These are phyloP conservation scores for Talaromyces stipitatus DNA, from an alignment of 495 filamentous ascomycete species.

Conservation along the genomic window DNA sequence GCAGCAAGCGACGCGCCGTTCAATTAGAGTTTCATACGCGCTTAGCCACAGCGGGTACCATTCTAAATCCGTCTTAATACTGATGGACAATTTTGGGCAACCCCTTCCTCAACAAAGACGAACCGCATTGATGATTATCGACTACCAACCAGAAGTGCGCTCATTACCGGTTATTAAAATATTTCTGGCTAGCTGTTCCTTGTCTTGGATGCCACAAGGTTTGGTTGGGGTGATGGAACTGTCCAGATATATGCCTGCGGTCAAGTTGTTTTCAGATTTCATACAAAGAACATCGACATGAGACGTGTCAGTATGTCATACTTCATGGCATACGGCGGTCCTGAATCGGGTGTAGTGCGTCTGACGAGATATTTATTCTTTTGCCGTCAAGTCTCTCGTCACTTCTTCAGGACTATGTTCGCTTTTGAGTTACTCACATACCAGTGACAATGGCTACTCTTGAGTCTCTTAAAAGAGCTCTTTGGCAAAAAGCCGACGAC, in stretches of 20 bases:
- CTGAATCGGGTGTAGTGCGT: not conserved
- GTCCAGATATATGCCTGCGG: too few relatives aligned
- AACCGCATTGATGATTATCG: too few relatives aligned
- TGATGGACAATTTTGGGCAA: too few relatives aligned
- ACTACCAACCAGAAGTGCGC: too few relatives aligned
- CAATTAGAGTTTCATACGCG: not conserved
- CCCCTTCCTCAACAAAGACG: too few relatives aligned
- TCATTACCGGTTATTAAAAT: too few relatives aligned
- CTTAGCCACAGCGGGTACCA: not conserved
- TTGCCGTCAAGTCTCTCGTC: not conserved
- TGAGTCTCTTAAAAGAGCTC: conserved; percentile 39
- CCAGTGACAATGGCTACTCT: conserved; percentile 54
- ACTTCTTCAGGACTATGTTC: not conserved
- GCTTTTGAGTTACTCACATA: conserved; percentile 1
- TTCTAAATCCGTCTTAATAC: too few relatives aligned
- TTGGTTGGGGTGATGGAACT: too few relatives aligned
- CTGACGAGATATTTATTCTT: not conserved
- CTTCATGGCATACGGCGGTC: not conserved
- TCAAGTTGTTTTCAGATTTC: too few relatives aligned
- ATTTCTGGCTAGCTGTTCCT: too few relatives aligned
- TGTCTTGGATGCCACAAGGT: too few relatives aligned
- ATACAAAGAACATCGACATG: too few relatives aligned
- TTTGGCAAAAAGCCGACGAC: conserved; percentile 31
- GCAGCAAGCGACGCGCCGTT: not conserved
- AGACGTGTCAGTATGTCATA: not conserved